Conservation (phyloP, 1,139 yeast genomes). For the Yamadazyma sp. region DNA sequence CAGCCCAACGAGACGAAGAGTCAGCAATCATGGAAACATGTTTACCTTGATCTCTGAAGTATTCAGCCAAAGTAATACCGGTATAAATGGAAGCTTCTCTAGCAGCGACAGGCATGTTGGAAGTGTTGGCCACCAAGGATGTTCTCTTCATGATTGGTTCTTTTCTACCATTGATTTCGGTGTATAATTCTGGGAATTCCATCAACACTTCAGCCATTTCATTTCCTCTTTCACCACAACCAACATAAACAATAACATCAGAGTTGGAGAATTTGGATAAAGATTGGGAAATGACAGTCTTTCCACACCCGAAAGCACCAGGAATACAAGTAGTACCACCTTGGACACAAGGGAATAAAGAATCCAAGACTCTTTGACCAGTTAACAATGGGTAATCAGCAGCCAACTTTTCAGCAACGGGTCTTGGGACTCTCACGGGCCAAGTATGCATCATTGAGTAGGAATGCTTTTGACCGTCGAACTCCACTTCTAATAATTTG, state of each 20-base stretch:
- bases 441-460: slow-evolving; percentile 97
- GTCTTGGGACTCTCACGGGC: slow-evolving; percentile 99
- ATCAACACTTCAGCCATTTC: slow-evolving; percentile 99
- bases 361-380: slow-evolving; percentile 97
- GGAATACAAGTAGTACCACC: slow-evolving; percentile 99
- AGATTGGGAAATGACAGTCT: slow-evolving; percentile 97
- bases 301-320: slow-evolving; percentile 99
- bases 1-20: slow-evolving; percentile 99
- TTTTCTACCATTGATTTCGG: slow-evolving; percentile 87
- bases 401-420: slow-evolving; percentile 88
- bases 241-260: slow-evolving; percentile 91
- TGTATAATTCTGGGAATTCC: slow-evolving; percentile 98
- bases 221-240: slow-evolving; percentile 94
- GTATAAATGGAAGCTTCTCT: slow-evolving; percentile 99
- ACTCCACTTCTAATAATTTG: slow-evolving; percentile 87
- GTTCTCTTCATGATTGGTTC: slow-evolving; percentile 99
- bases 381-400: slow-evolving; percentile 95
- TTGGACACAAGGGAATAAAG: slow-evolving; percentile 98
- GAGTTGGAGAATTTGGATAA: slow-evolving; percentile 96
- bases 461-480: slow-evolving; percentile 77
- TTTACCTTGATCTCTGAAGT: slow-evolving; percentile 99
- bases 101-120: slow-evolving; percentile 99
- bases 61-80: slow-evolving; percentile 97
- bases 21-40: slow-evolving; percentile 99
- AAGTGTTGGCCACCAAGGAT: slow-evolving; percentile 95